phyloP scores from a whole-genome alignment of 495 filamentous ascomycete genomes.

The Neurospora sp. region DNA sequence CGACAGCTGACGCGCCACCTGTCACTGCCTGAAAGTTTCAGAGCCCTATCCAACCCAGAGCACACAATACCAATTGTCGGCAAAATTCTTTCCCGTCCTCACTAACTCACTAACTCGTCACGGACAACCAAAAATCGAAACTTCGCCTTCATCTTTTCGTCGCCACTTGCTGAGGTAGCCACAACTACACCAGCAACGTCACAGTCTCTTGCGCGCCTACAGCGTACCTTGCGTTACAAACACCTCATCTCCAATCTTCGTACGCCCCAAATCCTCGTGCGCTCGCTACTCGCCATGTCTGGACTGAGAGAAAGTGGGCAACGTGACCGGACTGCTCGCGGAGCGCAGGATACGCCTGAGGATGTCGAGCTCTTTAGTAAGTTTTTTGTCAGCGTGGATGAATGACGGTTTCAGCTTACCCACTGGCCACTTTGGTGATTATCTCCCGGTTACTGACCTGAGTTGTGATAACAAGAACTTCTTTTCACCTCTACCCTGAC shows the following conservation, averaged over 20 bases:
- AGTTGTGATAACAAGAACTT: neutral
- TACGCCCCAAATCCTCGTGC: neutral
- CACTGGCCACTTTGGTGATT: neutral
- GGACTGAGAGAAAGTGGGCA: neutral
- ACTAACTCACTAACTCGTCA: neutral
- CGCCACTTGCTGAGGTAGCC: neutral
- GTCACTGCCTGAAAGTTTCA: neutral
- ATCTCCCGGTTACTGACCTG: neutral
- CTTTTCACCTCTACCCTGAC: neutral
- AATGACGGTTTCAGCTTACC: neutral
- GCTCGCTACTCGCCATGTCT: neutral
- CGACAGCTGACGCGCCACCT: neutral
- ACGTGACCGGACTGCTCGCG: neutral
- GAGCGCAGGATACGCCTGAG: neutral
- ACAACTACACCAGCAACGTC: neutral
- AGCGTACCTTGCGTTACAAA: neutral
- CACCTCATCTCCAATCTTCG: neutral
- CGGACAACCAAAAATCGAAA: neutral
- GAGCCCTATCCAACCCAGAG: neutral
- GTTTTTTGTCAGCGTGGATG: neutral
- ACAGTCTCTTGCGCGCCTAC: neutral
- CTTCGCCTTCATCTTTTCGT: neutral
- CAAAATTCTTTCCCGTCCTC: neutral
- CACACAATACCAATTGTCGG: neutral
- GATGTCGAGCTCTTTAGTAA: neutral